phyloP scores from a whole-genome alignment of 768 basidiomycete genomes.

The Tubosaeta sp. region DNA sequence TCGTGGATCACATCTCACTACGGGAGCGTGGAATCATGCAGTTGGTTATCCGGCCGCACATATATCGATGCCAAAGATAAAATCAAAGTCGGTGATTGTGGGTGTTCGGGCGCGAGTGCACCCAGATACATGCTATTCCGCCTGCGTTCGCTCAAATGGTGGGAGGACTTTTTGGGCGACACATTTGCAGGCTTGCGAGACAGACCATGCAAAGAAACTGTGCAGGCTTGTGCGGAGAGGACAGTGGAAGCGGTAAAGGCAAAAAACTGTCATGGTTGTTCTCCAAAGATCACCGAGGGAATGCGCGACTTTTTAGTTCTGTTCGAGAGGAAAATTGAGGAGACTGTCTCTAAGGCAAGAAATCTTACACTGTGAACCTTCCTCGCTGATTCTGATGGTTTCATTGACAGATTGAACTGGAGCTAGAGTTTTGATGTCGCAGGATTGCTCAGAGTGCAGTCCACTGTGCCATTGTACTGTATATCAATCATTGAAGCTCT shows the following conservation, averaged over 20 bases:
- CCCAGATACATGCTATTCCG: not conserved
- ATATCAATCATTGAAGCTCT: too few relatives aligned
- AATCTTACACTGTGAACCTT: too few relatives aligned
- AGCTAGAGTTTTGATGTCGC: too few relatives aligned
- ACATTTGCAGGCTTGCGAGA: conserved; percentile 10
- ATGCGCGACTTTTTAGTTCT: conserved; percentile 14
- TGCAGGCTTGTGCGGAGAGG: not conserved
- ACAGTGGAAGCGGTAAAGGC: not conserved
- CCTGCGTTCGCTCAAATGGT: conserved; percentile 4
- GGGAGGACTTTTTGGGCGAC: conserved; percentile 14
- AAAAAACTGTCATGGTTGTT: not conserved
- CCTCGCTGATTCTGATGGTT: too few relatives aligned
- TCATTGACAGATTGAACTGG: too few relatives aligned
- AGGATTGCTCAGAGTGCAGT: too few relatives aligned
- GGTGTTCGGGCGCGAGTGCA: not conserved
- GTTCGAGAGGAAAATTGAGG: conserved; percentile 10
- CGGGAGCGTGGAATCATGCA: not conserved
- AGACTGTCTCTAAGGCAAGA: conserved; percentile 5
- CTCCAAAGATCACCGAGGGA: not conserved
- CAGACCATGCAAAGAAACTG: conserved; percentile 14
- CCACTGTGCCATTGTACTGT: too few relatives aligned
- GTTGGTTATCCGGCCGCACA: conserved; percentile 4
- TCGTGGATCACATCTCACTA: conserved; percentile 17
- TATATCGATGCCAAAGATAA: too few relatives aligned
- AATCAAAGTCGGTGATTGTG: not conserved